phyloP scores from a whole-genome alignment of 1,284 basidiomycete species.

The Flammula alnicola region DNA sequence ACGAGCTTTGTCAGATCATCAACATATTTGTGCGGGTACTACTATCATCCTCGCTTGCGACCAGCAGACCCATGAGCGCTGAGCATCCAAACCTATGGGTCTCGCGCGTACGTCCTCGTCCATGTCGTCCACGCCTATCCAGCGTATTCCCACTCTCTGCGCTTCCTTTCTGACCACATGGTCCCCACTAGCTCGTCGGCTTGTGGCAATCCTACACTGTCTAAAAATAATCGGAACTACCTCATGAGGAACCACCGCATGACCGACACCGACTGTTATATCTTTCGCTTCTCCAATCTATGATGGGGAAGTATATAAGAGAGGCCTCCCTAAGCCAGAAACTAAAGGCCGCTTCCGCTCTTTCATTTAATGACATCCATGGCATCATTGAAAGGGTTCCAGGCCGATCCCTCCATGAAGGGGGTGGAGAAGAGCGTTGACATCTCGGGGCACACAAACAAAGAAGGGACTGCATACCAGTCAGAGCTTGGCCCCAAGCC shows the following conservation, averaged over 20 bases:
- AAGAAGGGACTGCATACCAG: constrained; percentile 39
- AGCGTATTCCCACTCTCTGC: constrained; percentile 8
- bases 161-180: constrained; percentile 9
- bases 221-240: constrained; percentile 5
- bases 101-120: not conserved
- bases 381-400: constrained; percentile 11
- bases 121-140: not conserved
- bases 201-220: not conserved
- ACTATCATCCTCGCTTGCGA: too few relatives aligned
- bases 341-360: constrained; percentile 31
- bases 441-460: constrained; percentile 19
- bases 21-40: too few relatives aligned
- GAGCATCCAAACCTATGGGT: not conserved
- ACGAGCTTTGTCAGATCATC: too few relatives aligned
- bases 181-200: not conserved
- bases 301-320: constrained; percentile 12
- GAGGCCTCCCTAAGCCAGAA: not conserved
- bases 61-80: too few relatives aligned
- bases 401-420: constrained; percentile 11
- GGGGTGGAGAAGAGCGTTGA: constrained; percentile 21
- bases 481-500: constrained; percentile 34
- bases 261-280: constrained; percentile 9
- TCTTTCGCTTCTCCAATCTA: constrained; percentile 4
- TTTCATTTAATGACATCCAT: constrained; percentile 46
- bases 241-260: not conserved